Evolutionary conservation across 2,329 filamentous ascomycete genomes (phyloP), one percentile per base, ranked within the genome.

Genomic region (Thelonectria discophora): DNA sequence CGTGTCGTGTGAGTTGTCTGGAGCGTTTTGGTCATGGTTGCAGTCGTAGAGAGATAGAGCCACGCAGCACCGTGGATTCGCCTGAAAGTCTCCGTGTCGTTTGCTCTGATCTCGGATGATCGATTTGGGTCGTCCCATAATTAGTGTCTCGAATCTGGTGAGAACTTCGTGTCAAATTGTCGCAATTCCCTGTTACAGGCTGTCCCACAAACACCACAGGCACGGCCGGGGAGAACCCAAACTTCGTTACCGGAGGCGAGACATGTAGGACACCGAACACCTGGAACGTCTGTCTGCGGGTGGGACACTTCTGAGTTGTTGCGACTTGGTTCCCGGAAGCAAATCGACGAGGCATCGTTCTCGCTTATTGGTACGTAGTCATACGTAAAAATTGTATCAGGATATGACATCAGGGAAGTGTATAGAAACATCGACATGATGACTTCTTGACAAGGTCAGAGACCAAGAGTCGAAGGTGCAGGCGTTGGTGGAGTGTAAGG

Each of bases 201-300:
- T 21, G 82, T 83, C 51, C 82, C 82, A 72, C 82, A 85, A 65
- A 81, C 80, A 32, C 79, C 79, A 68, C 84, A 86, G 52, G 75
- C 75, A 58, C 81, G 79, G 54, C 84, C 84, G 32, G 82, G 83
- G 62, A 85, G 83, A 21, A 86, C 84, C 84, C 84, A 86, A 45
- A 83, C 81, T 68, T 85, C 84, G 62, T 81, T 77, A 61, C 84
- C 84, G 47, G 77, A 75, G 43, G 75, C 70, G 52, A 78, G 77
- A 66, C 84, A 86, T 5, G 79, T 84, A 49, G 83, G 82, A 70
- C 84, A 86, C 67, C 79, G 77, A 24, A 84, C 82, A 10, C 84
- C 84, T 5, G 83, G 79, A 61, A 84, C 78, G 72, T 78, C 63
- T 39, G 63, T 42, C 10, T 55, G 52, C 24, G 55, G 62, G 2